Evolutionary conservation across 1,139 yeast species (phyloP), one percentile per base, ranked within the genome.

Genomic region (Kodamaea plutei): DNA sequence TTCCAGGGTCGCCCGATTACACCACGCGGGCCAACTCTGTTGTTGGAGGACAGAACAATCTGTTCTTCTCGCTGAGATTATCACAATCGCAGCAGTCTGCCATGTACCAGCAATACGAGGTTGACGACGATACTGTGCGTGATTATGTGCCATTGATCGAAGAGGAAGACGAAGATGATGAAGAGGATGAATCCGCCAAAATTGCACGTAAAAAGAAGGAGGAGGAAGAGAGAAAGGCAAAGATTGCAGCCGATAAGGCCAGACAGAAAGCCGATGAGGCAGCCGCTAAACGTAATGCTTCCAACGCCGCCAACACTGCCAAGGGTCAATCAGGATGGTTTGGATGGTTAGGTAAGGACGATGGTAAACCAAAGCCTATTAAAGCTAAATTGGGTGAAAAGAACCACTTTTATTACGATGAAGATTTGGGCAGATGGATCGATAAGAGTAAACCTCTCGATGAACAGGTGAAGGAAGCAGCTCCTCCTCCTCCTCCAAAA

Each of bases 321-420:
- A 23, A 31, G 4, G 29, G 37, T 8, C 28, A 27, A 5, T 26
- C 34, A 17, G 58, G 79, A 8, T 77, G 81, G 81, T 66, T 75
- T 44, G 39, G 43, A 19, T 73, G 78, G 70, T 56, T 68, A 16
- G 59, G 63, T 7, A 62, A 58, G 31, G 62, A 64, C 30, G 74
- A 76, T 32, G 80, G 78, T 29, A 80, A 76, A 35, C 82, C 84
- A 25, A 84, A 83, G 50, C 84, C 93, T 1, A 70, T 79, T 37
- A 74, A 76, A 44, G 97, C 96, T 20, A 88, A 91, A 47, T 62
- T 91, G 40, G 98, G 98, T 7, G 88, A 84, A 36, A 75, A 78
- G 41, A 43, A 41, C 28, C 47, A 47, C 27, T 82, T 91, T 48
- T 76, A 76, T 45, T 93, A 78, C 52, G 96, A 89, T 58, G 93